phyloP scores from a whole-genome alignment of 1,284 basidiomycete species.

The Boletus hoseneyae region DNA sequence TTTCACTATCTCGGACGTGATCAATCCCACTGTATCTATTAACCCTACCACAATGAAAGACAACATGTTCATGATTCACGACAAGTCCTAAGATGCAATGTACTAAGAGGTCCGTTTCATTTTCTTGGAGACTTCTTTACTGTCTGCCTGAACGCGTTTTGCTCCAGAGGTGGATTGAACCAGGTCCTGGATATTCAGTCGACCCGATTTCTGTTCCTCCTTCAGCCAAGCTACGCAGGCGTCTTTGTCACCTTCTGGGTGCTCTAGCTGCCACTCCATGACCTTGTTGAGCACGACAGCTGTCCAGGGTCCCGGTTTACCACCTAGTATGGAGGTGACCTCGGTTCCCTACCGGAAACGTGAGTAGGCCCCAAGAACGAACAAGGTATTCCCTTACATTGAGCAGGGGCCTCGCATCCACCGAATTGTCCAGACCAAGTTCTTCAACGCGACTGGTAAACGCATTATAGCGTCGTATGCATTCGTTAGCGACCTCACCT shows the following conservation, averaged over 20 bases:
- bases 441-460: conserved; percentile 62
- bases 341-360: conserved; percentile 62
- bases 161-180: conserved; percentile 20
- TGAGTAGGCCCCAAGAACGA: not conserved
- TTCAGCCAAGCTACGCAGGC: conserved; percentile 71
- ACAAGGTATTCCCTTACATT: conserved; percentile 54
- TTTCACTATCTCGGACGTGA: conserved; percentile 4
- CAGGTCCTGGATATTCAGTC: conserved; percentile 35
- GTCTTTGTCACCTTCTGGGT: conserved; percentile 63
- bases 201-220: conserved; percentile 47
- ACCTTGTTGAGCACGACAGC: conserved; percentile 61
- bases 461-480: conserved; percentile 62
- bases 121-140: conserved; percentile 42
- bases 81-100: not conserved
- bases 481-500: conserved; percentile 44
- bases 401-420: conserved; percentile 70
- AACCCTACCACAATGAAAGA: conserved; percentile 2
- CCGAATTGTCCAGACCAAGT: conserved; percentile 55
- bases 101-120: conserved; percentile 36
- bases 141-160: conserved; percentile 25
- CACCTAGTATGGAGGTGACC: conserved; percentile 53
- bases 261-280: conserved; percentile 78
- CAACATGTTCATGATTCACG: conserved; percentile 2
- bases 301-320: conserved; percentile 67
- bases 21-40: conserved; percentile 18